Base-by-base conservation (phyloP, 108 stramenopile species). In the Cyclotella atomus region DNA sequence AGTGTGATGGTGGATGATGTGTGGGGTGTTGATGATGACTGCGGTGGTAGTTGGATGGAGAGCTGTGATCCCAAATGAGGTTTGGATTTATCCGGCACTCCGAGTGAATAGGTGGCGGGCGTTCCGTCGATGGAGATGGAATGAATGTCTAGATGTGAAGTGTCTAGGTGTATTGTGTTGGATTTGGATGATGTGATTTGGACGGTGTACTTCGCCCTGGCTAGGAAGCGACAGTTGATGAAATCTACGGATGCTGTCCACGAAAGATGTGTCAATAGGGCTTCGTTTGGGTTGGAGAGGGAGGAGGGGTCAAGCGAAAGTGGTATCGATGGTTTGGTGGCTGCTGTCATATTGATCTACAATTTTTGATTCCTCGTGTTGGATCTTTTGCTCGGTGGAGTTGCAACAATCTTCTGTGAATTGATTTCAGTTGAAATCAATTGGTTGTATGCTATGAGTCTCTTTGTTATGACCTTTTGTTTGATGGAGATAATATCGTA, bases 231-330 rank as follows among this genome's bases (percentile, higher is more conserved):
- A 23, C 71, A 30, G 17, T 68, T 59, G 35, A 66, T 81, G 68
- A 97, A 97, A 45, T 92, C 84, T 15, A 97, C 83, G 7, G 59
- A 45, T 36, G 82, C 76, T 15, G 67, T 71, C 89, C 89, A 89
- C 30, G 81, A 76, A 2, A 95, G 67, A 59, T 91, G 89, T 19
- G 85, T 91, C 33, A 89, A 73, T 50, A 66, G 50, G 23, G 80
- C 81, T 65, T 87, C 76, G 28, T 88, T 44, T 17, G 90, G 86
- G 55, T 88, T 88, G 41, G 91, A 89, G 19, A 77, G 74, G 25
- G 91, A 89, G 30, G 87, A 88, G 62, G 77, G 77, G 54, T 77
- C 77, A 3, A 55, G n/a, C 7, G 54, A 27, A 4, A 15, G 28
- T 29, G 54, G 54, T 2, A 8, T 29, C 28, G 54, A 28, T 27